Percentiles rank a stretch among this genome's conserved stretches.
phyloP scores from a whole-genome alignment of 2,329 filamentous ascomycete species.

The Venturia effusa region DNA sequence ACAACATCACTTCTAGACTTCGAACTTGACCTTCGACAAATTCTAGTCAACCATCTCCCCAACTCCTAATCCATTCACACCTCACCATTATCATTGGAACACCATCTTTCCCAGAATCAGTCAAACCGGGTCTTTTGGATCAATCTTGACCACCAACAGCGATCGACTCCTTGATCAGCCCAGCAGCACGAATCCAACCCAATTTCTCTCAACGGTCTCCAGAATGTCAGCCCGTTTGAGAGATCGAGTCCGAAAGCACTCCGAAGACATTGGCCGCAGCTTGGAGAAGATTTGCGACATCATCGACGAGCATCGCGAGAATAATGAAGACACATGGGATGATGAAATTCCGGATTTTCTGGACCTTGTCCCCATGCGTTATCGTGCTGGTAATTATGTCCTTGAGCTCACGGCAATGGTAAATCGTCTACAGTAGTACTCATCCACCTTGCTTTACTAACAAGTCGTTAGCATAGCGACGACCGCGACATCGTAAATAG shows the following conservation, averaged over 20 bases:
- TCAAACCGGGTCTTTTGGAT: not conserved
- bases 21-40: not conserved
- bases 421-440: not conserved
- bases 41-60: not conserved
- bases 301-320: not conserved
- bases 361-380: not conserved
- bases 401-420: slow-evolving; percentile 2
- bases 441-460: not conserved
- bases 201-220: not conserved
- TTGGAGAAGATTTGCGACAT: not conserved
- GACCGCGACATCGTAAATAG: not conserved
- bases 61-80: not conserved
- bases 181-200: not conserved
- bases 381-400: not conserved
- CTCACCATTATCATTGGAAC: not conserved
- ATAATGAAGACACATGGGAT: not conserved
- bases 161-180: not conserved
- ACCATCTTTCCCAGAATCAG: not conserved
- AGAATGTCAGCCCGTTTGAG: not conserved
- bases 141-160: not conserved
- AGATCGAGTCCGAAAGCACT: not conserved
- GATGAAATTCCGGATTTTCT: not conserved
- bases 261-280: not conserved
- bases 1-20: not conserved
- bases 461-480: not conserved